A percentile compares a stretch with the other conserved stretches of the same genome.
Evolutionary conservation across 441 rosid genomes (phyloP).

Genomic region (Viola pubescens): DNA sequence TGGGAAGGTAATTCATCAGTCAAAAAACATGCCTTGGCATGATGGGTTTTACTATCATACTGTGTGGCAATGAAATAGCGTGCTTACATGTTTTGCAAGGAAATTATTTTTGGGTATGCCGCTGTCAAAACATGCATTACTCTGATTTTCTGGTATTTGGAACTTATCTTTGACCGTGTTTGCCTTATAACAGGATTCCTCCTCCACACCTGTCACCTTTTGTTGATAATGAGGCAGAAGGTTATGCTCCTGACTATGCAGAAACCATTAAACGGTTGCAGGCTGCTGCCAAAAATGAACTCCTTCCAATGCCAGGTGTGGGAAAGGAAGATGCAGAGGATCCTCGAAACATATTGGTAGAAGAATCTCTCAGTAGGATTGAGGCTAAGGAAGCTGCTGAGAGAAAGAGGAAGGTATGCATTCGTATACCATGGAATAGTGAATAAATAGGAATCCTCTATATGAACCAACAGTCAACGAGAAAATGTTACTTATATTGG

Average conservation of each 20-base stretch:
- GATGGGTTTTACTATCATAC: neutral
- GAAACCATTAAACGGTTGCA: slow-evolving; percentile 63
- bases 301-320: slow-evolving; percentile 77
- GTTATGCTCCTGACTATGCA: slow-evolving; percentile 85
- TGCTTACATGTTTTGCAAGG: neutral
- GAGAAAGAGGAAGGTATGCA: slow-evolving; percentile 49
- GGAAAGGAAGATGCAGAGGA: slow-evolving; percentile 64
- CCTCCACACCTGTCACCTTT: slow-evolving; percentile 90
- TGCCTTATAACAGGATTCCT: slow-evolving; percentile 40
- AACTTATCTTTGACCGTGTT: neutral
- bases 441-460: neutral
- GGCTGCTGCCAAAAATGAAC: slow-evolving; percentile 69
- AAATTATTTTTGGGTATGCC: neutral
- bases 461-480: neutral
- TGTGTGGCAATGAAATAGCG: neutral
- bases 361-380: slow-evolving; percentile 59
- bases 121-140: no score
- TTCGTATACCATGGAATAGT: neutral
- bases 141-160: no score
- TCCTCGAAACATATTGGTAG: slow-evolving; percentile 64
- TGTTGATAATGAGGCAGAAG: slow-evolving; percentile 82
- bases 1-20: slow-evolving; percentile 56
- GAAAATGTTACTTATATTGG: neutral
- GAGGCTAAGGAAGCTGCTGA: slow-evolving; percentile 76
- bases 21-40: neutral